Base-by-base conservation (phyloP, 768 basidiomycete genomes). In the Termitomyces sp. region DNA sequence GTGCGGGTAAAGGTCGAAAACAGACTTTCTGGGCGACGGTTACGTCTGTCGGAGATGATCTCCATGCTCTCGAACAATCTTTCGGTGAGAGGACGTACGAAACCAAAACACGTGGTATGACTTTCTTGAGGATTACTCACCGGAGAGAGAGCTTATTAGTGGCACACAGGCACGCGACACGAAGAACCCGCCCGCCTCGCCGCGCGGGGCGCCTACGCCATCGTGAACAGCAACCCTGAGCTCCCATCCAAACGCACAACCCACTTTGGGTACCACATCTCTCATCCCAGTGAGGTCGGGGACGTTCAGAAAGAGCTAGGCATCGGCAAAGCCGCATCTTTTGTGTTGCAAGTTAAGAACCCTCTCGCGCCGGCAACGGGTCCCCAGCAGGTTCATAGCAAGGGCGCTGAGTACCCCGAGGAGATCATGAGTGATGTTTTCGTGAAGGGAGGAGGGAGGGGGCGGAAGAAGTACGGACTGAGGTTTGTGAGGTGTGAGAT, bases 221-320 rank as follows among this genome's bases (percentile, higher is more conserved):
- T 88, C 36, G 83, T 84, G 45, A 84, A 85, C 65, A 75, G 77
- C 28, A 75, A 79, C 4, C 75, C 78, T 0, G 65, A 69, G 0
- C 76, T 74, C 2, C 81, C 78, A 0, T 87, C 82, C 0, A 67
- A 74, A 53, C 74, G 80, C 44, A 74, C 74, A 56, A 86, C 84
- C 0, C 84, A 84, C 68, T 75, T 88, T 38, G 88, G 84, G 0
- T 86, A 86, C 67, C 74, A 82, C 61, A 75, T 88, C 44, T 84
- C 84, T 5, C 84, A 88, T 63, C 82, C 81, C 0, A 62, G 72
- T 18, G 82, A 79, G 77, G 18, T 67, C 79, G 42, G 83, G 84
- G 11, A 79, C 84, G 85, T 87, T 0, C 88, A 88, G 61, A 66
- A 74, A 20, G 80, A 75, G 7, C 73, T 90, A 6, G 84, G 84